A percentile compares a stretch with the other conserved stretches of the same genome.
Conservation (phyloP, 164 flowering plant species). For the Piper betle region DNA sequence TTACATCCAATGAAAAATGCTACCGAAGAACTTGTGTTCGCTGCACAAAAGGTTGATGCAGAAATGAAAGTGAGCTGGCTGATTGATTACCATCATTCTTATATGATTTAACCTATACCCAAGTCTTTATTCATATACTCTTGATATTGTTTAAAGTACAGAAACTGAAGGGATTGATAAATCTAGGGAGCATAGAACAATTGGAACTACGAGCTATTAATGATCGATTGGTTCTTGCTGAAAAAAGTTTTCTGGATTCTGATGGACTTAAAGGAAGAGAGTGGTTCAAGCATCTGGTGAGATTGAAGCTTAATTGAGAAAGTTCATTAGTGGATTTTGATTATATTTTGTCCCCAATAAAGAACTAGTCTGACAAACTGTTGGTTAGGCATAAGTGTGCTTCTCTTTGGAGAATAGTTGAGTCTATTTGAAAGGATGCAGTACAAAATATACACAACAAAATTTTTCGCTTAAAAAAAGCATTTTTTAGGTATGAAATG, state of each 20-base stretch:
- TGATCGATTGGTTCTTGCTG: conserved; percentile 84
- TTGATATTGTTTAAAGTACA: conserved; percentile 11
- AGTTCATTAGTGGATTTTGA: neutral
- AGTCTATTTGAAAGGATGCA: neutral
- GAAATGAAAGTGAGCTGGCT: conserved; percentile 48
- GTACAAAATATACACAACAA: neutral
- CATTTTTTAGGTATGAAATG: neutral
- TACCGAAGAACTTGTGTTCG: conserved; percentile 37
- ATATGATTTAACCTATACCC: neutral
- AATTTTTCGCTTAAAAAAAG: neutral
- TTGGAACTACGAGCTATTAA: conserved; percentile 52
- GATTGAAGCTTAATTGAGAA: conserved; percentile 1
- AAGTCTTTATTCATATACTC: neutral
- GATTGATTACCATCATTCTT: neutral
- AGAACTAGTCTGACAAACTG: neutral
- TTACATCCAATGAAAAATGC: conserved; percentile 38
- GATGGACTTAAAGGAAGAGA: conserved; percentile 54
- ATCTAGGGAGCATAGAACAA: conserved; percentile 7
- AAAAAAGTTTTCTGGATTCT: conserved; percentile 77
- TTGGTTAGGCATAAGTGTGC: no score
- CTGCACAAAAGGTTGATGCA: conserved; percentile 33
- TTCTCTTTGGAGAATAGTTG: neutral
- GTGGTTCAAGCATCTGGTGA: conserved; percentile 98
- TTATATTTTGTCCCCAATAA: neutral
- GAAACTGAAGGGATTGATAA: conserved; percentile 36